Percentiles rank a stretch among this genome's conserved stretches.
These are phyloP conservation scores for Labyrinthula sp. DNA, from an alignment of 352 stramenopile species.

Conservation along the genomic window DNA sequence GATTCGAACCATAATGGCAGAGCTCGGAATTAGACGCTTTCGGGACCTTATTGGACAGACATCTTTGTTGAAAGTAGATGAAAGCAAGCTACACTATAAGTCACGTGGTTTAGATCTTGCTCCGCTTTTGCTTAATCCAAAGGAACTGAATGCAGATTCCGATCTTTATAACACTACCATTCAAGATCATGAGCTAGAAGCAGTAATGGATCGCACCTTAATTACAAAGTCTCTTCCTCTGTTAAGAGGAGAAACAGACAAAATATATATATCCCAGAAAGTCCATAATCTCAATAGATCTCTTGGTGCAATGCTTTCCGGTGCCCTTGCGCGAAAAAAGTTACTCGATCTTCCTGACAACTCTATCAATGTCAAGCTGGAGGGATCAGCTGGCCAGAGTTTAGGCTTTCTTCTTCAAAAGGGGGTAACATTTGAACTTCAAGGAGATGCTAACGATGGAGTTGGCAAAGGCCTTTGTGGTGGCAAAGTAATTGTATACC, in stretches of 20 bases:
- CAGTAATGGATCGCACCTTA: slow-evolving; percentile 64
- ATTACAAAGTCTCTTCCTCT: slow-evolving; percentile 57
- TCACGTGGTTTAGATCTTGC: slow-evolving; percentile 62
- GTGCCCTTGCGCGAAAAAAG: slow-evolving; percentile 67
- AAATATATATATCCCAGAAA: slow-evolving; percentile 40
- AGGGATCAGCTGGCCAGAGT: slow-evolving; percentile 71
- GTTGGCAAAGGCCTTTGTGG: slow-evolving; percentile 47
- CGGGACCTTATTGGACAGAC: slow-evolving; percentile 75
- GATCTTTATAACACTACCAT: slow-evolving; percentile 51
- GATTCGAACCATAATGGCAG: slow-evolving; percentile 57
- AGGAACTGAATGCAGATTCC: slow-evolving; percentile 63
- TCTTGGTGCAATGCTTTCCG: slow-evolving; percentile 72
- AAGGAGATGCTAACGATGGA: slow-evolving; percentile 86
- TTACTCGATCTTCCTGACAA: slow-evolving; percentile 62
- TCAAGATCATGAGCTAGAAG: slow-evolving; percentile 68
- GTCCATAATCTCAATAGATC: slow-evolving; percentile 62
- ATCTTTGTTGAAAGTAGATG: slow-evolving; percentile 57
- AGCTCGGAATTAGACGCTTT: slow-evolving; percentile 65
- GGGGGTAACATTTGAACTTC: slow-evolving; percentile 65
- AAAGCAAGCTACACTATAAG: slow-evolving; percentile 47
- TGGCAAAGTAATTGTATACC: slow-evolving; percentile 29
- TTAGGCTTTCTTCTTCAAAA: slow-evolving; percentile 73
- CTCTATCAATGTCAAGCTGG: slow-evolving; percentile 74
- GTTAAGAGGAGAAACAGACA: slow-evolving; percentile 54
- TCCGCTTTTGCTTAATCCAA: slow-evolving; percentile 68